Conservation (phyloP, 2,329 filamentous ascomycete species). For the Penicillium sp. region DNA sequence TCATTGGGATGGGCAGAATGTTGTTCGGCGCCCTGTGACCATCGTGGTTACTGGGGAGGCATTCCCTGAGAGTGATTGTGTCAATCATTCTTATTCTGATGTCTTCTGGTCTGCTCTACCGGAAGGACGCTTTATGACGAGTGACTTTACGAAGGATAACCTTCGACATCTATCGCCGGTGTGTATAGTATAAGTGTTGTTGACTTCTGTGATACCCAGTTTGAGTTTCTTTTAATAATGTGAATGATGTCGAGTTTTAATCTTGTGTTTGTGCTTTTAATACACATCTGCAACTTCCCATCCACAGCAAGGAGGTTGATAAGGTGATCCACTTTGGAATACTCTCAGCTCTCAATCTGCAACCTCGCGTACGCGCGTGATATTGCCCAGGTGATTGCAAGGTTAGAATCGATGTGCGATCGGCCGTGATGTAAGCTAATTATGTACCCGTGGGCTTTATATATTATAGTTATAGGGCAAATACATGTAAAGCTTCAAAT, state of each 20-base stretch:
- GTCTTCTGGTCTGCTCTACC: conserved; percentile 13
- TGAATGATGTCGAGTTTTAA: neutral
- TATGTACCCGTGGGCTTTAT: too few relatives aligned
- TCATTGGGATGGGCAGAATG: conserved; percentile 19
- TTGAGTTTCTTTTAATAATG: neutral
- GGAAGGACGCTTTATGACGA: neutral
- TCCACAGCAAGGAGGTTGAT: neutral
- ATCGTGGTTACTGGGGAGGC: conserved; percentile 23
- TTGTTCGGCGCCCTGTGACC: conserved; percentile 24
- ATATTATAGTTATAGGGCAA: neutral
- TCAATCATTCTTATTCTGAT: conserved; percentile 11
- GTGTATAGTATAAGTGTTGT: conserved; percentile 11
- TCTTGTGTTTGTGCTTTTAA: neutral
- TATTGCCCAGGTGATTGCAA: too few relatives aligned
- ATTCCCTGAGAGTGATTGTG: conserved; percentile 3
- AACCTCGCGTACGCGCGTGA: neutral
- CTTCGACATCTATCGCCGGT: conserved; percentile 12
- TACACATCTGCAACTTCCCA: neutral
- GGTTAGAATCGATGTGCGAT: neutral
- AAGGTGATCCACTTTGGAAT: neutral
- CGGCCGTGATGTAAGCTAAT: neutral
- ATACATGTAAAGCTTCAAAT: too few relatives aligned
- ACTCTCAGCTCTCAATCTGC: neutral
- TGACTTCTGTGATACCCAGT: conserved; percentile 19
- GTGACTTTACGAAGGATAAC: conserved; percentile 1